phyloP scores from a whole-genome alignment of 2,329 filamentous ascomycete genomes.

The Herpotrichia juniperi region DNA sequence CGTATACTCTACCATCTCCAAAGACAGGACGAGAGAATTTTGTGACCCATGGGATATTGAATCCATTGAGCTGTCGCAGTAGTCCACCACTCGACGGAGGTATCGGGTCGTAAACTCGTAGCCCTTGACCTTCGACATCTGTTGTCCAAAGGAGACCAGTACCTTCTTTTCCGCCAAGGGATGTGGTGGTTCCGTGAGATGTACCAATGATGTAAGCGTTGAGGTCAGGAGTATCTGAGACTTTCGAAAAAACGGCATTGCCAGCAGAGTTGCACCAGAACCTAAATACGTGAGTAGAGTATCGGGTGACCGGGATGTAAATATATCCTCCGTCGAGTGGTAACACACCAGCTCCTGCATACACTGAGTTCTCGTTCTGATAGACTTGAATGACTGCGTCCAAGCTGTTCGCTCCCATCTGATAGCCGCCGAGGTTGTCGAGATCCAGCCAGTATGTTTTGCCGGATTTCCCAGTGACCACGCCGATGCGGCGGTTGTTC shows the following conservation, averaged over 20 bases:
- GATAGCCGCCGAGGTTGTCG: slow-evolving; percentile 58
- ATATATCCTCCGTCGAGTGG: slow-evolving; percentile 57
- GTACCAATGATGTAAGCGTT: slow-evolving; percentile 63
- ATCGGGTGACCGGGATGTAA: slow-evolving; percentile 60
- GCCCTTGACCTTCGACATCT: slow-evolving; percentile 60
- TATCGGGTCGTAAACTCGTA: slow-evolving; percentile 60
- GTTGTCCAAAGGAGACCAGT: slow-evolving; percentile 64
- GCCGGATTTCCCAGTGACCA: slow-evolving; percentile 58
- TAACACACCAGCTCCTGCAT: slow-evolving; percentile 55
- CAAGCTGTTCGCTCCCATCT: slow-evolving; percentile 50
- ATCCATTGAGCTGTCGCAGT: slow-evolving; percentile 57
- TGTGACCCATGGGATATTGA: slow-evolving; percentile 58
- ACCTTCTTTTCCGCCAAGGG: slow-evolving; percentile 59
- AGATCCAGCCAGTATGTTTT: slow-evolving; percentile 58
- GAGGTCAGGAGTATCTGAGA: slow-evolving; percentile 55
- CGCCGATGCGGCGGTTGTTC: slow-evolving; percentile 53
- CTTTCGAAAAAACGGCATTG: slow-evolving; percentile 60
- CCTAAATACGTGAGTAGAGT: slow-evolving; percentile 63
- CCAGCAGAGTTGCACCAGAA: slow-evolving; percentile 59
- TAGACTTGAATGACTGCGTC: slow-evolving; percentile 54
- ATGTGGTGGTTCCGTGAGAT: slow-evolving; percentile 63
- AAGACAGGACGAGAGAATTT: slow-evolving; percentile 66
- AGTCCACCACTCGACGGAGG: slow-evolving; percentile 50
- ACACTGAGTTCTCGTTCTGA: slow-evolving; percentile 57
- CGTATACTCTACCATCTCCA: slow-evolving; percentile 61